Percentiles rank a stretch among this genome's conserved stretches.
Conservation (phyloP, 2,329 filamentous ascomycete genomes). For the Diaporthe eres region DNA sequence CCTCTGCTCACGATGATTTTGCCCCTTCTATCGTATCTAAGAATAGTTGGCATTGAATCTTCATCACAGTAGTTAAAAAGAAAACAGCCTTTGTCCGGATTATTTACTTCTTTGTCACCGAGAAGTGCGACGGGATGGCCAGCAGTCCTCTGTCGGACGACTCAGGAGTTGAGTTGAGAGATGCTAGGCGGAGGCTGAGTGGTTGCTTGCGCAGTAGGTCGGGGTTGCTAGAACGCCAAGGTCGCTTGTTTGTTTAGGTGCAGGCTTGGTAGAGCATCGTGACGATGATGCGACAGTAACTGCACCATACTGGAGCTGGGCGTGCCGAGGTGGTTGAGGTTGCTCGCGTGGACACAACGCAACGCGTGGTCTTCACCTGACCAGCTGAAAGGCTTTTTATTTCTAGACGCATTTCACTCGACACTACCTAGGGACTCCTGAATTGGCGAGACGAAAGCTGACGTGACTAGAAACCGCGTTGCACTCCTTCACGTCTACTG, state of each 20-base stretch:
- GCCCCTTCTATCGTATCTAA: conserved; percentile 13
- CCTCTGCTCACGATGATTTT: background rate
- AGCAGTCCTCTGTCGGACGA: conserved; percentile 17
- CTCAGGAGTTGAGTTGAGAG: background rate
- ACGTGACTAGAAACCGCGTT: background rate
- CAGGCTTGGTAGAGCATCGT: conserved; percentile 20
- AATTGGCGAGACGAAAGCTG: background rate
- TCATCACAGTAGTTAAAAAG: background rate
- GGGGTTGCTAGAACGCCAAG: conserved; percentile 10
- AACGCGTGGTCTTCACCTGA: background rate
- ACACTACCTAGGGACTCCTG: background rate
- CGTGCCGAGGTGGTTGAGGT: conserved; percentile 1
- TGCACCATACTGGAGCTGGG: conserved; percentile 19
- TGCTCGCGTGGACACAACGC: background rate
- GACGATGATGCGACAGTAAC: conserved; percentile 27
- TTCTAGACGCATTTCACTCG: background rate
- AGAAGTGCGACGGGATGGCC: background rate
- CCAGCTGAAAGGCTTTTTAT: background rate
- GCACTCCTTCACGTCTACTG: background rate
- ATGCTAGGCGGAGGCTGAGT: background rate
- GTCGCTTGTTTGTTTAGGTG: conserved; percentile 23
- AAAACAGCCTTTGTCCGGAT: background rate
- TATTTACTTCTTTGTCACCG: too few species aligned
- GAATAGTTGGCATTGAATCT: conserved; percentile 32
- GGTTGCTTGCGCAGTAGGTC: conserved; percentile 3